Base-by-base conservation (phyloP, 176 grass and related monocot species). In the Pharus latifolius region DNA sequence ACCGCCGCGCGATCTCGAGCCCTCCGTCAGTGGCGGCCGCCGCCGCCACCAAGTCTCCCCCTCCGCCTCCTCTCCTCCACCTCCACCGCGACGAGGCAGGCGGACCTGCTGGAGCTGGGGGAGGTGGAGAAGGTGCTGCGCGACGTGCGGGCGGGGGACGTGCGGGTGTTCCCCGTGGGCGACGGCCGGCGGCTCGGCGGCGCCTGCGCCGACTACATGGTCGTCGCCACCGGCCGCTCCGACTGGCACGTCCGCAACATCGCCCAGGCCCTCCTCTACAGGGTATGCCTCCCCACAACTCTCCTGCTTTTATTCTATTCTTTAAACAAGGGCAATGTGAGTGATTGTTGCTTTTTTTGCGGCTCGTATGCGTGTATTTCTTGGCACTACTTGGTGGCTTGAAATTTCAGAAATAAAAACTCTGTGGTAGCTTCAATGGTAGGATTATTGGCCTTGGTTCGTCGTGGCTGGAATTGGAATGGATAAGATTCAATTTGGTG, bases 211-310 rank as follows among this genome's bases (percentile, higher is more conserved):
- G 89, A 97, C 40, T 85, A 87, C 86, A 97, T 97, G 93, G 93
- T 92, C 19, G 43, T 97, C 65, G 93, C 93, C 56, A 84, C 93
- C 1, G 93, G 93, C 17, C 80, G 86, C 15, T 92, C 86, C 56
- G 61, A 85, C 32, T 97, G 93, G 93, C 93, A 97, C 62, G 93
- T 97, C 63, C 89, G 93, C 23, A 97, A 97, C 82, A 97, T 97
- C 54, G 93, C 93, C 10, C 89, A 97, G 69, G 93, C 93, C 40
- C 81, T 97, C 25, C 91, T 97, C n/a, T 88, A 92, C 61, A 97
- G 90, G 89, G 93, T 61, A 80, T 15, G 78, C 15, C 53, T 15
- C 57, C 48, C 41, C 7, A 4, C 35, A 19, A 24, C 14, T n/a
- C 18, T 4, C 16, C 24, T 18, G 14, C 6, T 20, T 9, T 4